phyloP scores from a whole-genome alignment of 441 rosid genomes.

The Pelargonium myrrhifolium region DNA sequence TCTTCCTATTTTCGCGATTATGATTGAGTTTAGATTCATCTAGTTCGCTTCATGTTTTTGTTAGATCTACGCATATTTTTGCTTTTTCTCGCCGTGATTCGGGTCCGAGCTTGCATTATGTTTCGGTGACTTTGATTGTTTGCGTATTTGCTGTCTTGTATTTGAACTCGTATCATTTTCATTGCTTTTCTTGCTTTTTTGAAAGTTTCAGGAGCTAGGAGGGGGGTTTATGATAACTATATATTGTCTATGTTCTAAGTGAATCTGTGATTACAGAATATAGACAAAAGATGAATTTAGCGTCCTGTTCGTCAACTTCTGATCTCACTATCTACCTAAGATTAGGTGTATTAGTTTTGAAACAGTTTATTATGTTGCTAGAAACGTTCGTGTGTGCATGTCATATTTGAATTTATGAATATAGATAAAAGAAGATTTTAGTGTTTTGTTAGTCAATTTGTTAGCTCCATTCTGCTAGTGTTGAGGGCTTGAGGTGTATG shows the following conservation, averaged over 20 bases:
- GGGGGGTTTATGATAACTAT: background rate
- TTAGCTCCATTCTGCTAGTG: no score
- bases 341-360: slow-evolving; percentile 17
- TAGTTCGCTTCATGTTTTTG: background rate
- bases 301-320: slow-evolving; percentile 35
- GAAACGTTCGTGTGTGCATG: slow-evolving; percentile 16
- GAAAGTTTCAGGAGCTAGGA: slow-evolving; percentile 7
- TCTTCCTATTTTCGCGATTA: background rate
- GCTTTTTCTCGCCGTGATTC: background rate
- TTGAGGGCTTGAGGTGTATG: no score
- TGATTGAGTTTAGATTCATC: background rate
- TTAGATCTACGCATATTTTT: background rate
- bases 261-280: background rate
- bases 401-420: no score
- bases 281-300: slow-evolving; percentile 31
- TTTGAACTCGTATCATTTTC: background rate
- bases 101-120: background rate
- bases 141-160: background rate
- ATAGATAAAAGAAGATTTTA: background rate
- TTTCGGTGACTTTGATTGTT: background rate
- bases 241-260: background rate
- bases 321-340: slow-evolving; percentile 35
- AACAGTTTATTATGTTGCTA: slow-evolving; percentile 28
- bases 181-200: background rate
- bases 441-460: no score